Evolutionary conservation across 2,329 filamentous ascomycete genomes (phyloP).

Genomic region (Celoporthe dispersa): DNA sequence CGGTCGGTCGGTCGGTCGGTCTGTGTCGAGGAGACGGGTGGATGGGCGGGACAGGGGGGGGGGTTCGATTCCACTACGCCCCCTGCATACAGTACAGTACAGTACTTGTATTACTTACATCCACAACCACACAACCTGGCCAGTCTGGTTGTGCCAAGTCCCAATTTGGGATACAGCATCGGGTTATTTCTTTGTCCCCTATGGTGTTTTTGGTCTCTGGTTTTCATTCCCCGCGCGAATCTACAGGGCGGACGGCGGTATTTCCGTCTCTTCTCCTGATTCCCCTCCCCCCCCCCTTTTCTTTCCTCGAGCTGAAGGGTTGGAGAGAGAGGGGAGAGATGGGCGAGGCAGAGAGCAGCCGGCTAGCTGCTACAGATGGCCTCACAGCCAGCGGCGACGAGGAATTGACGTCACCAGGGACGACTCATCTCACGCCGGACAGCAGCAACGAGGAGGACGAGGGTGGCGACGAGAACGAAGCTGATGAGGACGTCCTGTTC

Average conservation of each 20-base stretch:
- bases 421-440: constrained; percentile 32
- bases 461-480: constrained; percentile 14
- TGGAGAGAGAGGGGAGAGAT: neutral
- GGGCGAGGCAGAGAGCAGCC: constrained; percentile 2
- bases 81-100: neutral
- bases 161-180: neutral
- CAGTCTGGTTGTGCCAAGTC: neutral
- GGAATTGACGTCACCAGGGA: constrained; percentile 22
- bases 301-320: neutral
- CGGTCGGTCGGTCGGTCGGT: neutral
- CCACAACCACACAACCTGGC: neutral
- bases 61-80: neutral
- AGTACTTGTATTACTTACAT: neutral
- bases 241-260: neutral
- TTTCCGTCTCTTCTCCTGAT: neutral
- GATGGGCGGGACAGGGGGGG: too few relatives aligned
- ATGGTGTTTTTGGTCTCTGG: neutral
- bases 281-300: neutral
- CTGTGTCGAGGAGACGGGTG: neutral
- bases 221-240: neutral
- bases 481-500: constrained; percentile 10
- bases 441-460: constrained; percentile 30
- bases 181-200: neutral
- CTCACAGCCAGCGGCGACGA: neutral
- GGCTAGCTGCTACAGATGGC: neutral